phyloP scores from a whole-genome alignment of 495 filamentous ascomycete species.

The Aspergillus sclerotiicarbonarius region DNA sequence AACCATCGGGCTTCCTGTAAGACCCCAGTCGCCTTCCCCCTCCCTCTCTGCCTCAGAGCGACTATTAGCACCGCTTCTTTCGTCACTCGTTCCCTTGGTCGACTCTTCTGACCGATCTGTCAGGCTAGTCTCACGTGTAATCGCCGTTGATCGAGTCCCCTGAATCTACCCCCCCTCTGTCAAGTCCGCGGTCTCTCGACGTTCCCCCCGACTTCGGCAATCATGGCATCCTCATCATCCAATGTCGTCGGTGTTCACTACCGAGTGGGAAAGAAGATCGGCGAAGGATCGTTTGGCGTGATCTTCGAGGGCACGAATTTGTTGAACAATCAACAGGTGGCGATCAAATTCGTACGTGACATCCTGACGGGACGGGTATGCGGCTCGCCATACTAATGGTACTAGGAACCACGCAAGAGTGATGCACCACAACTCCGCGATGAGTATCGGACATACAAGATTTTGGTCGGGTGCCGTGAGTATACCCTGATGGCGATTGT shows the following conservation, averaged over 20 bases:
- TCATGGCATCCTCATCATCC: slow-evolving; percentile 90
- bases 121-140: slow-evolving; percentile 31
- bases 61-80: neutral
- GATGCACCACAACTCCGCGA: slow-evolving; percentile 97
- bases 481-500: slow-evolving; percentile 28
- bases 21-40: slow-evolving; percentile 1
- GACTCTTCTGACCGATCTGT: slow-evolving; percentile 1
- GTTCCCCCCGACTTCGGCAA: slow-evolving; percentile 13
- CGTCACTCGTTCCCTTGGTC: neutral
- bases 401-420: slow-evolving; percentile 94
- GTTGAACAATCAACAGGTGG: slow-evolving; percentile 98
- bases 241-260: slow-evolving; percentile 99
- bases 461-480: slow-evolving; percentile 97
- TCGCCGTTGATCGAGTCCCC: slow-evolving; percentile 24
- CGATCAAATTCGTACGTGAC: slow-evolving; percentile 94
- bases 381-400: slow-evolving; percentile 17
- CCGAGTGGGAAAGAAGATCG: slow-evolving; percentile 98
- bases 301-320: slow-evolving; percentile 99
- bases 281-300: slow-evolving; percentile 97
- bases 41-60: neutral
- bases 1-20: slow-evolving; percentile 20
- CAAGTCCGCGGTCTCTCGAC: slow-evolving; percentile 20
- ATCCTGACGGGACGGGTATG: neutral
- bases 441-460: slow-evolving; percentile 99
- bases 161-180: slow-evolving; percentile 27